These are phyloP conservation scores for Aspergillus leporis DNA, from an alignment of 495 filamentous ascomycete species.

Conservation along the genomic window DNA sequence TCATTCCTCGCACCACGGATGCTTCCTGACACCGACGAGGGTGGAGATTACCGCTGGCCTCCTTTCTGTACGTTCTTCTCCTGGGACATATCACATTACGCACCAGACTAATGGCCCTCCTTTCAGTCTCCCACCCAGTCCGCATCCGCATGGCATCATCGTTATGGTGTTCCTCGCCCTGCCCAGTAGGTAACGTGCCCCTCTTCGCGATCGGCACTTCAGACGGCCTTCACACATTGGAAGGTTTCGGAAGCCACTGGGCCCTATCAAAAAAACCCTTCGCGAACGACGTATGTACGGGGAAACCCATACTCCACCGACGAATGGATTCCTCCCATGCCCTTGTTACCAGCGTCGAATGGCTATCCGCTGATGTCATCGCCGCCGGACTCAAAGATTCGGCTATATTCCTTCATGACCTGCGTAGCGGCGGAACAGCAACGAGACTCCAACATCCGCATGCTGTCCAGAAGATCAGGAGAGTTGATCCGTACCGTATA, in stretches of 20 bases:
- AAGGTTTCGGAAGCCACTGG: constrained; percentile 33
- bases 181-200: constrained; percentile 27
- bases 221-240: constrained; percentile 39
- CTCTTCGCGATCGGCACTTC: constrained; percentile 46
- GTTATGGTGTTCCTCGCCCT: constrained; percentile 41
- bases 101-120: neutral
- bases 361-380: constrained; percentile 39
- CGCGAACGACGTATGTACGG: constrained; percentile 19
- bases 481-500: constrained; percentile 38
- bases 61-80: constrained; percentile 27
- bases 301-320: constrained; percentile 22
- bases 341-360: constrained; percentile 40
- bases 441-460: constrained; percentile 37
- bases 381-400: constrained; percentile 40
- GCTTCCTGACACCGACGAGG: constrained; percentile 39
- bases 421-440: constrained; percentile 34
- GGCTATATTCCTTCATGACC: constrained; percentile 38
- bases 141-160: constrained; percentile 31
- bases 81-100: neutral
- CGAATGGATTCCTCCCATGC: constrained; percentile 32
- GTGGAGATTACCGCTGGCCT: constrained; percentile 36
- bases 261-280: constrained; percentile 34
- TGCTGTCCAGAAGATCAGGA: constrained; percentile 38
- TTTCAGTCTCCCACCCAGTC: constrained; percentile 32
- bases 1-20: constrained; percentile 36